Conservation (phyloP, 2,329 filamentous ascomycete species). For the Trichoderma sp. region DNA sequence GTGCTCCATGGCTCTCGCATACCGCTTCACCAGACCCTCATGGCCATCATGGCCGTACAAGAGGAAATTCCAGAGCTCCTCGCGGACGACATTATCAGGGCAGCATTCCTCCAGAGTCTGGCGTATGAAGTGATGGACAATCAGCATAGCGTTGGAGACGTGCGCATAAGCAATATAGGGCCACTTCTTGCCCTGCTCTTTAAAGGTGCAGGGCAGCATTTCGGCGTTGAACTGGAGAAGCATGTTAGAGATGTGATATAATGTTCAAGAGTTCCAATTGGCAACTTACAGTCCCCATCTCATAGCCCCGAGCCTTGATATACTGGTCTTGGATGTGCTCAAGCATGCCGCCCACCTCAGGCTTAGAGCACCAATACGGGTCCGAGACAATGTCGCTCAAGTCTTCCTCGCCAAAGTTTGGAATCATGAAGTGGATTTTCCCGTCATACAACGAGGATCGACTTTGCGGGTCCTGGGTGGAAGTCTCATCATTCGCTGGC, state of each 20-base stretch:
- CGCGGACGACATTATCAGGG: slow-evolving; percentile 40
- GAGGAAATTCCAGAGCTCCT: slow-evolving; percentile 44
- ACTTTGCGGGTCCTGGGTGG: accelerated
- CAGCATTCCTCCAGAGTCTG: slow-evolving; percentile 42
- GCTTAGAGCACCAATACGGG: slow-evolving; percentile 21
- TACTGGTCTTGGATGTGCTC: slow-evolving; percentile 37
- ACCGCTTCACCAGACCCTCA: slow-evolving; percentile 44
- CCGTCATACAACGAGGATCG: not conserved
- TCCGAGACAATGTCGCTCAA: slow-evolving; percentile 20
- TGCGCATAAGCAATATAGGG: slow-evolving; percentile 44
- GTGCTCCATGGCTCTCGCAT: slow-evolving; percentile 48
- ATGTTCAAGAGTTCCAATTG: not conserved
- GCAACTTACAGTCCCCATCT: slow-evolving; percentile 47
- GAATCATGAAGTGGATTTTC: not conserved
- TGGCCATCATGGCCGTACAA: slow-evolving; percentile 22
- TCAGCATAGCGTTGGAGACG: slow-evolving; percentile 47
- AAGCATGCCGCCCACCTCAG: slow-evolving; percentile 36
- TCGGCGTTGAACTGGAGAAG: slow-evolving; percentile 36
- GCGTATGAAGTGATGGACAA: slow-evolving; percentile 53
- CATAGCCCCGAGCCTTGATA: slow-evolving; percentile 43
- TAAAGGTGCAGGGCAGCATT: slow-evolving; percentile 46
- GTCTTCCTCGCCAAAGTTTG: not conserved
- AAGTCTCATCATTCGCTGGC: not conserved
- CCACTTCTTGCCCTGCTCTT: slow-evolving; percentile 56
- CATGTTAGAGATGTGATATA: not conserved